These are phyloP conservation scores for Coemansia sp. DNA, from an alignment of 192 early-diverging fungal species.

Conservation along the genomic window DNA sequence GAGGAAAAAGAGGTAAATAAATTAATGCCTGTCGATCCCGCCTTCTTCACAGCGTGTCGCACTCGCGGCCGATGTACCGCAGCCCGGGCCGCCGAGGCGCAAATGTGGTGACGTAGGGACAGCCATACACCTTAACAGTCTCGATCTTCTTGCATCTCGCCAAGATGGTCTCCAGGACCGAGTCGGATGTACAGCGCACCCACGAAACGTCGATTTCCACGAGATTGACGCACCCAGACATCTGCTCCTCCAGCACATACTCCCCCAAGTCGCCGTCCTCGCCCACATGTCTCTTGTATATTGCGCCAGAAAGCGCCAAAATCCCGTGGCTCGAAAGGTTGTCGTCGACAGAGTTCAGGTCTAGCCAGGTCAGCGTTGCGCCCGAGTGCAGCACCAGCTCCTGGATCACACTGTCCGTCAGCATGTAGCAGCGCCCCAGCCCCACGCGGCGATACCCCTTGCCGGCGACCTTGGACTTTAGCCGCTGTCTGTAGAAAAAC, in stretches of 20 bases:
- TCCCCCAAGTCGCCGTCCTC: slow-evolving; percentile 1
- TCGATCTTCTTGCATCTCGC: slow-evolving; percentile 49
- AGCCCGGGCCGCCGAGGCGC: slow-evolving; percentile 55
- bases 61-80: slow-evolving; percentile 56
- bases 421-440: slow-evolving; percentile 61
- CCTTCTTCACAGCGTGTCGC: slow-evolving; percentile 50
- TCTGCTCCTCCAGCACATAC: slow-evolving; percentile 19
- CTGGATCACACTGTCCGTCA: slow-evolving; percentile 61
- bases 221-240: slow-evolving; percentile 49
- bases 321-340: slow-evolving; percentile 60
- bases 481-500: slow-evolving; percentile 29
- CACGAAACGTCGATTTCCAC: slow-evolving; percentile 67
- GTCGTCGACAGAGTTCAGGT: slow-evolving; percentile 69
- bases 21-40: slow-evolving; percentile 6
- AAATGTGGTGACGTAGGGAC: slow-evolving; percentile 60
- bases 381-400: slow-evolving; percentile 62
- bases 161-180: slow-evolving; percentile 61
- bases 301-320: slow-evolving; percentile 48
- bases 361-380: slow-evolving; percentile 54
- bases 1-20: slow-evolving; percentile 13
- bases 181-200: slow-evolving; percentile 73
- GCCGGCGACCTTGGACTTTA: background rate
- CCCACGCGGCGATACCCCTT: slow-evolving; percentile 43
- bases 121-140: slow-evolving; percentile 69
- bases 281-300: background rate